A percentile compares a stretch with the other conserved stretches of the same genome.
Conservation (phyloP, 106 monocot species). For the Iris macrosiphon region DNA sequence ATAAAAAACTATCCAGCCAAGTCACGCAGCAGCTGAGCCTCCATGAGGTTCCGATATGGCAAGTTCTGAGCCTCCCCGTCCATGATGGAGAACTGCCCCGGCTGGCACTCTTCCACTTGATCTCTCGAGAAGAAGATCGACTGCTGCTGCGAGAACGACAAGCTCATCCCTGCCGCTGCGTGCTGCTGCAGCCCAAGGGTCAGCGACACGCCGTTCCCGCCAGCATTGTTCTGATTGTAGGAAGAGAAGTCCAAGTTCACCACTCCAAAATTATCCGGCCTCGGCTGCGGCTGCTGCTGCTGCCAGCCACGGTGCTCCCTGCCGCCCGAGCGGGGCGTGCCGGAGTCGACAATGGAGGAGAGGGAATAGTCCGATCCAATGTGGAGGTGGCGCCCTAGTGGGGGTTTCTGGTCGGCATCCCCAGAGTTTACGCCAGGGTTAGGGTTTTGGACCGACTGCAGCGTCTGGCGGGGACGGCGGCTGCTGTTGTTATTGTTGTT, state of each 20-base stretch:
- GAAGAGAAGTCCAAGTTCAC: conserved; percentile 21
- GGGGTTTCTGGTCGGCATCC: conserved; percentile 8
- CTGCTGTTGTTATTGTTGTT: neutral
- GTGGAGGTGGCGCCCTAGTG: neutral
- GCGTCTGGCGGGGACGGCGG: neutral
- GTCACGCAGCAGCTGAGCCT: conserved; percentile 12
- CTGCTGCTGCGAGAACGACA: conserved; percentile 10
- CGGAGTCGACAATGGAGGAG: conserved; percentile 15
- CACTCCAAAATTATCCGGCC: conserved; percentile 11
- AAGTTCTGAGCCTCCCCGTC: conserved; percentile 24
- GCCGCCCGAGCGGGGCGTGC: too few relatives aligned
- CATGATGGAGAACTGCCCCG: conserved; percentile 12
- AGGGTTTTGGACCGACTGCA: neutral
- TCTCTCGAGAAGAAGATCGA: conserved; percentile 10
- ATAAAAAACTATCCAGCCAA: conserved; percentile 4
- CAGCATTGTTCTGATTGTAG: neutral
- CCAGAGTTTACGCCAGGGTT: conserved; percentile 15
- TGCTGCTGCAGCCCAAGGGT: conserved; percentile 71
- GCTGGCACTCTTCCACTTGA: conserved; percentile 9
- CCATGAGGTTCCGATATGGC: conserved; percentile 11
- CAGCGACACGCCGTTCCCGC: conserved; percentile 11
- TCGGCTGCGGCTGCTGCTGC: conserved; percentile 1
- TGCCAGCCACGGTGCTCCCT: neutral
- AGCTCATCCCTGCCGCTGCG: conserved; percentile 14
- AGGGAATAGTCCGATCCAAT: conserved; percentile 8